Percentiles rank a stretch among this genome's conserved stretches.
These are phyloP conservation scores for Aspergillus panamensis DNA, from an alignment of 495 filamentous ascomycete species.

Conservation along the genomic window DNA sequence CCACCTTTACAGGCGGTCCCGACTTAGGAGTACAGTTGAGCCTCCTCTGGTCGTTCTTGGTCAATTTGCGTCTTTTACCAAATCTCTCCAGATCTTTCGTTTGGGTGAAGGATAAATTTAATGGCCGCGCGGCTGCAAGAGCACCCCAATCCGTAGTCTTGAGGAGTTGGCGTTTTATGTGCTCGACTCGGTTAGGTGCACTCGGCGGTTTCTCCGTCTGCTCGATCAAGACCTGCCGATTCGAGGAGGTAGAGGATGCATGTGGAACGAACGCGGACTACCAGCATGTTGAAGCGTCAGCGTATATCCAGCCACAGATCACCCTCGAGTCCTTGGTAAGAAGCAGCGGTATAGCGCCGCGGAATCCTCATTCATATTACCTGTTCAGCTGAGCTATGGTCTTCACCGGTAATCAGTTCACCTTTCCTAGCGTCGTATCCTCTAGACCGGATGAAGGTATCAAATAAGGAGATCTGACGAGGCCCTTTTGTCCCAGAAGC, in stretches of 20 bases:
- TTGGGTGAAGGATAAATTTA: slow-evolving; percentile 32
- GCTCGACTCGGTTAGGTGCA: slow-evolving; percentile 16
- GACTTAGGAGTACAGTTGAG: slow-evolving; percentile 16
- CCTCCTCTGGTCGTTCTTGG: slow-evolving; percentile 30
- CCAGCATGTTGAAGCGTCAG: background rate
- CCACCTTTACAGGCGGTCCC: background rate
- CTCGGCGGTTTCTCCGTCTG: background rate
- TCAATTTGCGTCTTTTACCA: slow-evolving; percentile 39
- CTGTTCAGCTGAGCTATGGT: background rate
- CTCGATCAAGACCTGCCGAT: no score
- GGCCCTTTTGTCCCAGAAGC: slow-evolving; percentile 12
- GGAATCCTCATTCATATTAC: background rate
- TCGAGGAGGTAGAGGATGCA: background rate
- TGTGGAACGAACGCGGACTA: background rate
- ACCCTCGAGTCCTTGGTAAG: background rate
- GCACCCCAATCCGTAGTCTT: slow-evolving; percentile 37
- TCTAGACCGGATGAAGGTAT: background rate
- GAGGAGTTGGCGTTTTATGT: slow-evolving; percentile 34
- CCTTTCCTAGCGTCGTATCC: background rate
- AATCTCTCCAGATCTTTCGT: slow-evolving; percentile 31
- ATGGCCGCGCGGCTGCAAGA: slow-evolving; percentile 31
- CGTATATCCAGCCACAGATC: background rate
- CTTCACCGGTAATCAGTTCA: background rate
- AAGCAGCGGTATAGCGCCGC: background rate
- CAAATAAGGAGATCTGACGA: slow-evolving; percentile 18